Evolutionary conservation across 257 asterid genomes (phyloP).

Genomic region (Linaria vulgaris): DNA sequence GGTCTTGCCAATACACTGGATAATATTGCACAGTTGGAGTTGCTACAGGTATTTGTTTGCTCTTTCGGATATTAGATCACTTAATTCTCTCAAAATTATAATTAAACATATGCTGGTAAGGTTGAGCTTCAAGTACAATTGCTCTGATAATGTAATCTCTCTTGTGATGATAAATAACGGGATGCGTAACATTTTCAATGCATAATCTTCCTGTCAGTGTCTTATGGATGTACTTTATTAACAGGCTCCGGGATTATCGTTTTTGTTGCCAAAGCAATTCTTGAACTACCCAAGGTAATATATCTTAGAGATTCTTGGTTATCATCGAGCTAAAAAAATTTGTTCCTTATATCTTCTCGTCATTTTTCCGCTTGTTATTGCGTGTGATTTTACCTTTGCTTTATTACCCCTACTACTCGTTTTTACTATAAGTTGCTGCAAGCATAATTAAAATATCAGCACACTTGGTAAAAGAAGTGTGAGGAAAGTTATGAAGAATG

Average conservation of each 20-base stretch:
- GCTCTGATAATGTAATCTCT: too few relatives aligned
- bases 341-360: neutral
- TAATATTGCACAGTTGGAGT: conserved; percentile 79
- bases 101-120: too few relatives aligned
- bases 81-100: too few relatives aligned
- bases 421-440: conserved; percentile 12
- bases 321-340: neutral
- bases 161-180: too few relatives aligned
- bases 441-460: conserved; percentile 7
- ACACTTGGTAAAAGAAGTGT: neutral
- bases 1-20: conserved; percentile 83
- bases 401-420: neutral
- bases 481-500: conserved; percentile 12
- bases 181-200: too few relatives aligned
- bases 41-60: conserved; percentile 70
- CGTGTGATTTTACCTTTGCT: conserved; percentile 7
- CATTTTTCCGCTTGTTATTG: conserved; percentile 6
- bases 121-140: too few relatives aligned
- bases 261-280: conserved; percentile 82
- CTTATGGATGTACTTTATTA: conserved; percentile 43
- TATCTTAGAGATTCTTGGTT: conserved; percentile 20
- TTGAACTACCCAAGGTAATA: conserved; percentile 76
- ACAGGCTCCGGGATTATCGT: conserved; percentile 97
- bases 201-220: conserved; percentile 12
- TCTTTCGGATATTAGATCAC: conserved; percentile 14